phyloP scores from a whole-genome alignment of 768 basidiomycete genomes.

The Strobilomyces echinocephalus region DNA sequence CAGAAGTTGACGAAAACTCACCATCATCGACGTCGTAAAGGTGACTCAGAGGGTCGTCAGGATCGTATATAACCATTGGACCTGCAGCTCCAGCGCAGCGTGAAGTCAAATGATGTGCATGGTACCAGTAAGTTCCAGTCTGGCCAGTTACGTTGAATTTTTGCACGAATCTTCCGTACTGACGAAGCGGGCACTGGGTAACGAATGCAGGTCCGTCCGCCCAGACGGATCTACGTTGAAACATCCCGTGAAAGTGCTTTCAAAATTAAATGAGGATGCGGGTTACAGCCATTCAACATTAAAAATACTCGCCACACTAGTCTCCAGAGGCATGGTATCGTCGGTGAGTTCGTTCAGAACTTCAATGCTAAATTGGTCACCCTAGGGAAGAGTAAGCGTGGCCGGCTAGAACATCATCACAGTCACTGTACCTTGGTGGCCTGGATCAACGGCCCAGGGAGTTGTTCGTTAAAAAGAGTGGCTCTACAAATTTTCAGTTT shows the following conservation, averaged over 20 bases:
- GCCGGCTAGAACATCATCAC: background rate
- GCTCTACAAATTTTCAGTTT: background rate
- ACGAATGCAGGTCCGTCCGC: background rate
- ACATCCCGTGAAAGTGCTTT: conserved; percentile 2
- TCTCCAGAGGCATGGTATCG: conserved; percentile 36
- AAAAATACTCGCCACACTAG: conserved; percentile 31
- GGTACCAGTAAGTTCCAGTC: conserved; percentile 44
- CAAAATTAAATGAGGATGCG: conserved; percentile 12
- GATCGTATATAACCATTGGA: conserved; percentile 3
- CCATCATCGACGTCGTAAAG: conserved; percentile 46
- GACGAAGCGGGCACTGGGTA: conserved; percentile 16
- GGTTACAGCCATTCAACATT: conserved; percentile 3
- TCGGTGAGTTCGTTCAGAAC: conserved; percentile 36
- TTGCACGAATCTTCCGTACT: conserved; percentile 31
- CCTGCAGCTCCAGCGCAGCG: conserved; percentile 40
- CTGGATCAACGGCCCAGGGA: background rate
- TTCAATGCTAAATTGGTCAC: conserved; percentile 35
- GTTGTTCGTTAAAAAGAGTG: background rate
- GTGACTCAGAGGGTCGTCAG: conserved; percentile 31
- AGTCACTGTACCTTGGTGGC: background rate
- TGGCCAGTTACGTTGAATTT: conserved; percentile 31
- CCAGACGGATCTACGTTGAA: background rate
- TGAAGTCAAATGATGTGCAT: conserved; percentile 39
- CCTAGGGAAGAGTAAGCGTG: conserved; percentile 21
- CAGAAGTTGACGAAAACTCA: conserved; percentile 7